A percentile compares a stretch with the other conserved stretches of the same genome.
phyloP scores from a whole-genome alignment of 2,329 filamentous ascomycete species.

The Epichloe uncinata region DNA sequence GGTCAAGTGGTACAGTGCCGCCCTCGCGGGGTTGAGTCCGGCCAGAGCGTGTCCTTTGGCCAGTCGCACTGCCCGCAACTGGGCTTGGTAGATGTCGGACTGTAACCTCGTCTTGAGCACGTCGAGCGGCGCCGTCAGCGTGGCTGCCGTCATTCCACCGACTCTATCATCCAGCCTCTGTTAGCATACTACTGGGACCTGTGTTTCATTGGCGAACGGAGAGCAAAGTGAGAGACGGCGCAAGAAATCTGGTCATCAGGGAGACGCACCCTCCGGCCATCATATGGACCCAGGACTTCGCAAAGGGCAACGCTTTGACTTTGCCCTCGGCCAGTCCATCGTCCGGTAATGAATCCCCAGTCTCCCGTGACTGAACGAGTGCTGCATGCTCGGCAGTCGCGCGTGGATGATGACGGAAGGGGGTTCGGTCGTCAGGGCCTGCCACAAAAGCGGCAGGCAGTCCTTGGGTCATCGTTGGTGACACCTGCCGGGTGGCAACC shows the following conservation, averaged over 20 bases:
- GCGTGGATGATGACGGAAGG: slow-evolving; percentile 16
- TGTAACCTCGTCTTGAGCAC: slow-evolving; percentile 89
- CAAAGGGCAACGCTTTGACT: slow-evolving; percentile 34
- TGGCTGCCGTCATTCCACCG: slow-evolving; percentile 81
- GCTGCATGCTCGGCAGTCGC: slow-evolving; percentile 22
- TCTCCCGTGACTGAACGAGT: slow-evolving; percentile 47
- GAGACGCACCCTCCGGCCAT: slow-evolving; percentile 69
- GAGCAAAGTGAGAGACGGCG: background rate
- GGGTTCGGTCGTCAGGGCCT: slow-evolving; percentile 17
- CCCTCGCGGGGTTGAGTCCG: slow-evolving; percentile 47
- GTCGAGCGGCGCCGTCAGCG: slow-evolving; percentile 88
- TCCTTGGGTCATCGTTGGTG: slow-evolving; percentile 19
- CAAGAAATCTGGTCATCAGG: background rate
- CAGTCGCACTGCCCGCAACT: slow-evolving; percentile 56
- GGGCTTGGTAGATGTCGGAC: slow-evolving; percentile 85
- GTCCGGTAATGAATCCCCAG: slow-evolving; percentile 39
- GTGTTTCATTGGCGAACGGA: background rate
- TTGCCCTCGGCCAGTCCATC: slow-evolving; percentile 20
- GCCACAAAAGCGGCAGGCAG: slow-evolving; percentile 16
- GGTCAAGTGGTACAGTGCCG: slow-evolving; percentile 58
- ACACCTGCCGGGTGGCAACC: background rate
- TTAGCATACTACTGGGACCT: slow-evolving; percentile 7
- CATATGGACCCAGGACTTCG: slow-evolving; percentile 84
- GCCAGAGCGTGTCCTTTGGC: slow-evolving; percentile 36
- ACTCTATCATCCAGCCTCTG: slow-evolving; percentile 35